These are phyloP conservation scores for Andrographis paniculata DNA, from an alignment of 305 asterid genomes.

Conservation along the genomic window DNA sequence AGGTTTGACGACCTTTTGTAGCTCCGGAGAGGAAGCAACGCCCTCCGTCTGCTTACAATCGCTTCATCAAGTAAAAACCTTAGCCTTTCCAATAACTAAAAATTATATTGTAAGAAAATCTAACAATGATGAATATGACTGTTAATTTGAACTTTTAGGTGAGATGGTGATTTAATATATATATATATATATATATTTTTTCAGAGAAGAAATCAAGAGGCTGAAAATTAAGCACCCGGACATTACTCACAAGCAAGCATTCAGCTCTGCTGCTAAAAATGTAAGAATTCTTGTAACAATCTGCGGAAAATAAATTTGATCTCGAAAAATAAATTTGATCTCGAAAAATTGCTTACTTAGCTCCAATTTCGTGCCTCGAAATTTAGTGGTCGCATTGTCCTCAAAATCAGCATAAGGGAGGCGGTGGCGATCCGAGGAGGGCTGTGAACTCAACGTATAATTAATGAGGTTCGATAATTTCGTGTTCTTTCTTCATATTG, in stretches of 20 bases:
- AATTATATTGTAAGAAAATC: background rate
- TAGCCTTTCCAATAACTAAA: background rate
- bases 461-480: conserved; percentile 34
- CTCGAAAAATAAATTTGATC: background rate
- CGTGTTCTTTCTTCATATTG: too few species aligned
- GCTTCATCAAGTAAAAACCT: conserved; percentile 56
- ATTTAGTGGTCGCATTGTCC: conserved; percentile 73
- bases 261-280: conserved; percentile 83
- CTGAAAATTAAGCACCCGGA: conserved; percentile 54
- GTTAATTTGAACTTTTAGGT: too few species aligned
- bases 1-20: conserved; percentile 14
- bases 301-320: background rate
- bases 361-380: too few species aligned
- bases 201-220: conserved; percentile 77
- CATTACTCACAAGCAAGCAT: conserved; percentile 84
- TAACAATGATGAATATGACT: too few species aligned
- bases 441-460: conserved; percentile 9
- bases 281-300: conserved; percentile 43
- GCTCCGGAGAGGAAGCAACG: conserved; percentile 78
- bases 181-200: too few species aligned
- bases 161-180: too few species aligned
- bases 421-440: conserved; percentile 23
- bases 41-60: conserved; percentile 73
- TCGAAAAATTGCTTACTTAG: background rate
- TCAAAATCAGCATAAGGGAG: conserved; percentile 29